Evolutionary conservation across 306 rosid genomes (phyloP).

Genomic region (Purshia tridentata): DNA sequence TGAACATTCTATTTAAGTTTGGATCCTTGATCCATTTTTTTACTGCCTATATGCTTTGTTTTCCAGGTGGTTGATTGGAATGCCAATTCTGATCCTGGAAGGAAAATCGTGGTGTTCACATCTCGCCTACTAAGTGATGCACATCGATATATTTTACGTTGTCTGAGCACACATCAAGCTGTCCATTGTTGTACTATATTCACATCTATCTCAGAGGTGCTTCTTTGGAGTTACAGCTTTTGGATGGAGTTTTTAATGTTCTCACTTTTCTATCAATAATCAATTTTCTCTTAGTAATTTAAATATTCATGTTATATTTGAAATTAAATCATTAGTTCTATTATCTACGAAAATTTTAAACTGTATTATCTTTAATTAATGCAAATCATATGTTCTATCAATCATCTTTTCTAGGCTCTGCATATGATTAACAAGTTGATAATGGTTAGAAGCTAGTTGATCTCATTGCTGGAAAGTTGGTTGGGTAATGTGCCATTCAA

Average conservation of each 20-base stretch:
- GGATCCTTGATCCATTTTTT: not conserved
- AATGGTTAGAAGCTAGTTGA: constrained; percentile 2
- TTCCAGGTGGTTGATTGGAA: constrained; percentile 76
- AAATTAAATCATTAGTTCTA: not conserved
- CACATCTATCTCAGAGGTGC: constrained; percentile 90
- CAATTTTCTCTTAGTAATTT: not conserved
- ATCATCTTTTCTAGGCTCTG: not conserved
- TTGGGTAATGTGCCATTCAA: not conserved
- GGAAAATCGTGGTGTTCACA: constrained; percentile 65
- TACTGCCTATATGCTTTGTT: constrained; percentile 21
- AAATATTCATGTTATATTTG: not conserved
- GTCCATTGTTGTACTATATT: constrained; percentile 62
- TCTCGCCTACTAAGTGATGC: constrained; percentile 79
- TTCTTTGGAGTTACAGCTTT: constrained; percentile 26
- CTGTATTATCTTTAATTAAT: not conserved
- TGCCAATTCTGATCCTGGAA: constrained; percentile 45
- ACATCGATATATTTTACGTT: constrained; percentile 88
- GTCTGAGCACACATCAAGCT: constrained; percentile 71
- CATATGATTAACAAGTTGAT: not conserved
- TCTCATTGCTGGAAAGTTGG: not conserved
- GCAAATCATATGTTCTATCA: not conserved
- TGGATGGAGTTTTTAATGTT: constrained; percentile 6
- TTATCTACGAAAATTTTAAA: not conserved
- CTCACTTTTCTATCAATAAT: not conserved
- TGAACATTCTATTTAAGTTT: not conserved